These are phyloP conservation scores for Leishmania tropica DNA, from an alignment of 208 protist genomes.

Conservation along the genomic window DNA sequence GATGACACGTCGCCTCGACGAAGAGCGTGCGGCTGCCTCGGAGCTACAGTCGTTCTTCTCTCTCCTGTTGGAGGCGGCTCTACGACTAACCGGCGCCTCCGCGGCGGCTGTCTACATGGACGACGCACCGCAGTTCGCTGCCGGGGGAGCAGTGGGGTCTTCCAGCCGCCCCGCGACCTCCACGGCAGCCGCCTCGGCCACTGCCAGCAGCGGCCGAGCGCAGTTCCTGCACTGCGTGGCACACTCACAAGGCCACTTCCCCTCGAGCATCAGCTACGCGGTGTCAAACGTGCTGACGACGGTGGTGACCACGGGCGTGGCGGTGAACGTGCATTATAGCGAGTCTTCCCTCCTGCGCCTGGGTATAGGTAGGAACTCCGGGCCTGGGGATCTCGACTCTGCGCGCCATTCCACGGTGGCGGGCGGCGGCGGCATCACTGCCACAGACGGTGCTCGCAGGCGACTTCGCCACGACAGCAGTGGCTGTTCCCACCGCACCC, in stretches of 20 bases:
- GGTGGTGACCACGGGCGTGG: conserved; percentile 60
- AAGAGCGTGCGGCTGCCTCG: conserved; percentile 35
- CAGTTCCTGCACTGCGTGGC: conserved; percentile 64
- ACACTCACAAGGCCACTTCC: conserved; percentile 58
- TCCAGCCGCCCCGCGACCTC: background rate
- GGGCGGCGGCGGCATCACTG: background rate
- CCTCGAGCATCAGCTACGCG: conserved; percentile 57
- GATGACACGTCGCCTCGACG: conserved; percentile 24
- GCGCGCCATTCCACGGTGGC: background rate
- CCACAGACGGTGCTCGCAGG: background rate
- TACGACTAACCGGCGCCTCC: conserved; percentile 47
- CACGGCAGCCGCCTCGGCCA: background rate
- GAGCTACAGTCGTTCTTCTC: conserved; percentile 68
- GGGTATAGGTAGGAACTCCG: background rate
- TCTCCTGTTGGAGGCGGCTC: conserved; percentile 63
- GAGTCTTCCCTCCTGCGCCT: conserved; percentile 11
- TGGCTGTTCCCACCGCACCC: background rate
- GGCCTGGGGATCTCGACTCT: background rate
- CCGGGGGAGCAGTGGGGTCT: background rate
- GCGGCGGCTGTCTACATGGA: conserved; percentile 70
- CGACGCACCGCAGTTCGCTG: conserved; percentile 1
- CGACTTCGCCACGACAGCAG: background rate
- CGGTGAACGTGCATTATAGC: conserved; percentile 59
- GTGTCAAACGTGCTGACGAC: conserved; percentile 54
- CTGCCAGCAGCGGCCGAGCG: conserved; percentile 7